These are phyloP conservation scores for Aspergillus fumigatiaffinis DNA, from an alignment of 2,329 filamentous ascomycete species.

Conservation along the genomic window DNA sequence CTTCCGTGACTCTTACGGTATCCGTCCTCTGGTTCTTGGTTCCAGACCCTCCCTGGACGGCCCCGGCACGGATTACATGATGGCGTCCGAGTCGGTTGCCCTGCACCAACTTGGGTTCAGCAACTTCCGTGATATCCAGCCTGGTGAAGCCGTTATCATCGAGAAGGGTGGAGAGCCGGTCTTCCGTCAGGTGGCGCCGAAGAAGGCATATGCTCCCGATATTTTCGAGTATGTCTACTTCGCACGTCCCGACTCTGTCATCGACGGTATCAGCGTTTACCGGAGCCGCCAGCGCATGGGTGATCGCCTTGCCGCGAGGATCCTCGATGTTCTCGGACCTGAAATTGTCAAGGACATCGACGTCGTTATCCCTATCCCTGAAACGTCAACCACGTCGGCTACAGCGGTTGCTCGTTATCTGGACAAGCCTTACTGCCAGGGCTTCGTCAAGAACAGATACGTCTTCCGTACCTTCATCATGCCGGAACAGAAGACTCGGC, in stretches of 20 bases:
- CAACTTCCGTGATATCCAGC: constrained; percentile 71
- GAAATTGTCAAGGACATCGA: constrained; percentile 74
- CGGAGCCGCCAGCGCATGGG: constrained; percentile 85
- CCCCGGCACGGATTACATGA: constrained; percentile 75
- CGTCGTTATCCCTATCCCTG: constrained; percentile 73
- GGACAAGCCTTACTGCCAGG: constrained; percentile 72
- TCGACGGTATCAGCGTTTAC: constrained; percentile 86
- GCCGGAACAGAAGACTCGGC: constrained; percentile 73
- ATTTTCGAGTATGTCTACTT: constrained; percentile 90
- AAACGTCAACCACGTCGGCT: constrained; percentile 79
- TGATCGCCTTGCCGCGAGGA: constrained; percentile 69
- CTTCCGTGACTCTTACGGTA: constrained; percentile 75
- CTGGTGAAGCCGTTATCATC: constrained; percentile 82
- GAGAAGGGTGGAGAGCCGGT: constrained; percentile 70
- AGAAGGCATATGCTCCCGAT: constrained; percentile 72
- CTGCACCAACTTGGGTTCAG: constrained; percentile 75
- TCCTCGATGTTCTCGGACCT: constrained; percentile 63
- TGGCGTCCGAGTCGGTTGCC: constrained; percentile 85
- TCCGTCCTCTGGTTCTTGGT: constrained; percentile 77
- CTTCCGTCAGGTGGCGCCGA: constrained; percentile 69
- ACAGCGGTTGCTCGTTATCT: constrained; percentile 70
- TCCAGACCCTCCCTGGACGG: constrained; percentile 65
- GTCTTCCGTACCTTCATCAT: constrained; percentile 86
- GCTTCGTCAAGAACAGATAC: constrained; percentile 86
- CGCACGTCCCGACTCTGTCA: constrained; percentile 72